These are phyloP conservation scores for Meyerozyma smithsonii DNA, from an alignment of 1,139 yeast genomes.

Conservation along the genomic window DNA sequence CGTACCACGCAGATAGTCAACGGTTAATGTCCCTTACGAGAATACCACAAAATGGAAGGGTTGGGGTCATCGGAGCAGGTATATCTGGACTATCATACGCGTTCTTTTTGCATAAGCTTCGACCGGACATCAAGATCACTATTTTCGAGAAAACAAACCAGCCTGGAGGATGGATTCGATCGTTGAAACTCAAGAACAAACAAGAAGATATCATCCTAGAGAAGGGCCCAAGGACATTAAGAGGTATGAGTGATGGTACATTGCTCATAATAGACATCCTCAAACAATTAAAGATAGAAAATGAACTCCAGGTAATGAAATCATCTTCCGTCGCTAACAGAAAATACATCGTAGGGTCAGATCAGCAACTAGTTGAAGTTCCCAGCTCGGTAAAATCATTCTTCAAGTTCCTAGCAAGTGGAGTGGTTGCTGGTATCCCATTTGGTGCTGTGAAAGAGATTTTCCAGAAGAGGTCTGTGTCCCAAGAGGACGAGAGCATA, in stretches of 20 bases:
- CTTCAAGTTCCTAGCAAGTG: conserved; percentile 38
- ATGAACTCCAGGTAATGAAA: conserved; percentile 47
- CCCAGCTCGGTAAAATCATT: conserved; percentile 43
- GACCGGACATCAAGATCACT: conserved; percentile 68
- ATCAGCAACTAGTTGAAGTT: conserved; percentile 42
- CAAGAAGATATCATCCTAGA: conserved; percentile 38
- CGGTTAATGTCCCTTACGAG: neutral
- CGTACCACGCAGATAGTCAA: neutral
- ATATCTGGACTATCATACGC: conserved; percentile 80
- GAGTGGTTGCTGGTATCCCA: conserved; percentile 28
- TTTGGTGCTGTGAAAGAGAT: conserved; percentile 40
- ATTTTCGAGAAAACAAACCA: conserved; percentile 52
- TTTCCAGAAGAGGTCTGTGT: conserved; percentile 22
- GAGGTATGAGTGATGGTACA: conserved; percentile 69
- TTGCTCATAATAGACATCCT: conserved; percentile 56
- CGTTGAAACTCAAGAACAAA: conserved; percentile 23
- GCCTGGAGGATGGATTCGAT: conserved; percentile 79
- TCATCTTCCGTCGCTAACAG: conserved; percentile 51
- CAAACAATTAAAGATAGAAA: conserved; percentile 34
- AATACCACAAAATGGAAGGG: conserved; percentile 30
- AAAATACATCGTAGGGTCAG: conserved; percentile 49
- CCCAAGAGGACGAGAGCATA: conserved; percentile 61
- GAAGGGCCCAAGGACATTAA: conserved; percentile 71
- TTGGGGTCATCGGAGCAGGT: conserved; percentile 82
- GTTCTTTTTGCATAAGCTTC: conserved; percentile 60